Conservation (phyloP, 2,329 filamentous ascomycete species). For the Pseudopithomyces chartarum region DNA sequence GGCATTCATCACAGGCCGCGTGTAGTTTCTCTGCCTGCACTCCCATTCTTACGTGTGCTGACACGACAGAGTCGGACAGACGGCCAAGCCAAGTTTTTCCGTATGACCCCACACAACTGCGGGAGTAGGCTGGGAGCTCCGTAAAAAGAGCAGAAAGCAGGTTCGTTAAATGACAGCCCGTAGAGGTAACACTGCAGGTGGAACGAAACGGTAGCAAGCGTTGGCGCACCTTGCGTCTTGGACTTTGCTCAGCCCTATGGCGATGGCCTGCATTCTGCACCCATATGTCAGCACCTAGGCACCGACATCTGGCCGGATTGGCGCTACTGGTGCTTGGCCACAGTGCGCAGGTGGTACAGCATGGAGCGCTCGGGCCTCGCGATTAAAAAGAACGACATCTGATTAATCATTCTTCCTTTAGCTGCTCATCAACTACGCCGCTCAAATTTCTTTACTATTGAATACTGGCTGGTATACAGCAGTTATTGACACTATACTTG, state of each 20-base stretch:
- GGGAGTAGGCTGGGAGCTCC: not conserved
- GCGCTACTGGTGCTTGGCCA: conserved; percentile 2
- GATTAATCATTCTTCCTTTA: not conserved
- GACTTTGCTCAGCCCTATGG: conserved; percentile 8
- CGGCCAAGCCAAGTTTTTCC: not conserved
- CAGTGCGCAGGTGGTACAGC: no score
- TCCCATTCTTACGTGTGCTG: conserved; percentile 18
- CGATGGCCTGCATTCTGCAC: not conserved
- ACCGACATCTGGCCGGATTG: not conserved
- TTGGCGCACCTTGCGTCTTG: conserved; percentile 2
- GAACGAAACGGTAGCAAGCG: not conserved
- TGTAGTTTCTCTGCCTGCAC: conserved; percentile 34
- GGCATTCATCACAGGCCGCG: conserved; percentile 43
- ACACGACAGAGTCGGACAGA: not conserved
- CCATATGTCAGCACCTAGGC: conserved; percentile 9
- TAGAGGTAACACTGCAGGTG: not conserved
- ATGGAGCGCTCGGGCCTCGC: not conserved
- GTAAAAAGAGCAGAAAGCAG: not conserved
- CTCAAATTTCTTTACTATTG: no score
- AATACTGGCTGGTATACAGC: no score
- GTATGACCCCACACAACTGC: not conserved
- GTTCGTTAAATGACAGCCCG: not conserved
- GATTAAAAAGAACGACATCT: not conserved
- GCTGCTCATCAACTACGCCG: not conserved
- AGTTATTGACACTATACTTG: no score